These are phyloP conservation scores for Biscogniauxia mediterranea DNA, from an alignment of 2,329 filamentous ascomycete species.

Conservation along the genomic window DNA sequence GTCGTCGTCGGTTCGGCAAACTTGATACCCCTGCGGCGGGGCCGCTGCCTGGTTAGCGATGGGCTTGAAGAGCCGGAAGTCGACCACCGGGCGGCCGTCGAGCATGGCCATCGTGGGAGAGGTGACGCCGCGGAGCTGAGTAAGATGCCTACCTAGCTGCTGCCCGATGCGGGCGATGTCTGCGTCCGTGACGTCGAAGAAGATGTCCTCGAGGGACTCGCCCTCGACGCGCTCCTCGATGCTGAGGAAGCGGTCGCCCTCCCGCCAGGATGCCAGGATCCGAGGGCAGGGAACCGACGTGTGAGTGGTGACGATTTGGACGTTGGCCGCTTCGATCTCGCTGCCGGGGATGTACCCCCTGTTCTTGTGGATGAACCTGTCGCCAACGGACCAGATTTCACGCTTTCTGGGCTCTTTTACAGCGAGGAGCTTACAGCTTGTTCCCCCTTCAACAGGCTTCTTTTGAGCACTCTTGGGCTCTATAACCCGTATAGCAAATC, in stretches of 20 bases:
- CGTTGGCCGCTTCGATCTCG: background rate
- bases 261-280: constrained; percentile 4
- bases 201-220: constrained; percentile 6
- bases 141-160: constrained; percentile 1
- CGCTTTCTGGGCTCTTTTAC: constrained; percentile 2
- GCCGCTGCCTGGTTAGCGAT: background rate
- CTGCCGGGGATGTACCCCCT: background rate
- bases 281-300: background rate
- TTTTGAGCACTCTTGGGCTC: background rate
- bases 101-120: constrained; percentile 7
- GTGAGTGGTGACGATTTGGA: background rate
- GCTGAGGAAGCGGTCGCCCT: constrained; percentile 6
- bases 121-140: constrained; percentile 1
- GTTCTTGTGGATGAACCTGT: constrained; percentile 6
- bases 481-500: background rate
- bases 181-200: background rate
- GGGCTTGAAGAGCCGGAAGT: constrained; percentile 11
- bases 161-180: constrained; percentile 3
- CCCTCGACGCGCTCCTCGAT: constrained; percentile 10
- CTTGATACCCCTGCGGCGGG: background rate
- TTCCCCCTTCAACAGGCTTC: background rate
- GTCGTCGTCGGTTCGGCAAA: background rate
- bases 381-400: constrained; percentile 9
- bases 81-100: constrained; percentile 6
- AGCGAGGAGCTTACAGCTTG: constrained; percentile 7